Conservation (phyloP, 2,329 filamentous ascomycete genomes). For the Epichloe glyceriae region DNA sequence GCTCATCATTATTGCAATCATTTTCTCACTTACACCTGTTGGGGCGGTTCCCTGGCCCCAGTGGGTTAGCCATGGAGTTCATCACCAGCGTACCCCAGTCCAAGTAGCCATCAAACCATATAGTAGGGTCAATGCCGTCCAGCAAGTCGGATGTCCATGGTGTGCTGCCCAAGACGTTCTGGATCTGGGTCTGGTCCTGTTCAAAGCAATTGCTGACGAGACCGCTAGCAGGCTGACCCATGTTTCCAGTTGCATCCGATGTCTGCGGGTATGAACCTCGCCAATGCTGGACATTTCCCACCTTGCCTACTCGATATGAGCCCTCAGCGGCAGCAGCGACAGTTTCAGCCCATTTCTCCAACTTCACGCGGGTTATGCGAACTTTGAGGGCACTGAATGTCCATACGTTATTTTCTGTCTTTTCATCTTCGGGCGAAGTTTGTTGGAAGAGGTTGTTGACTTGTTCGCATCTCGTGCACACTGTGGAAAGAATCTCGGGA, state of each 20-base stretch:
- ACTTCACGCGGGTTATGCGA: slow-evolving; percentile 30
- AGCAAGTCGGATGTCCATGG: slow-evolving; percentile 20
- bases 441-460: slow-evolving; percentile 24
- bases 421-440: slow-evolving; percentile 17
- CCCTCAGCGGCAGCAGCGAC: slow-evolving; percentile 24
- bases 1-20: background rate
- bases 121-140: slow-evolving; percentile 20
- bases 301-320: slow-evolving; percentile 7
- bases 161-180: slow-evolving; percentile 15
- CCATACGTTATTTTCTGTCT: slow-evolving; percentile 33
- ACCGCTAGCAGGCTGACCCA: background rate
- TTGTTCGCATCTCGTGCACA: slow-evolving; percentile 31
- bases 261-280: slow-evolving; percentile 9
- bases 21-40: background rate
- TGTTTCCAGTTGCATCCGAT: background rate
- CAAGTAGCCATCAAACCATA: slow-evolving; percentile 23
- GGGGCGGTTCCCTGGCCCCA: slow-evolving; percentile 7
- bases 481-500: slow-evolving; percentile 25
- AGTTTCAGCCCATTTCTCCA: slow-evolving; percentile 34
- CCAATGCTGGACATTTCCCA: slow-evolving; percentile 4
- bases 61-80: slow-evolving; percentile 16
- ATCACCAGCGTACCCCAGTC: slow-evolving; percentile 22
- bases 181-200: slow-evolving; percentile 12
- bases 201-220: slow-evolving; percentile 10
- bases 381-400: slow-evolving; percentile 35